phyloP scores from a whole-genome alignment of 768 basidiomycete genomes.

The Artomyces pyxidatus region DNA sequence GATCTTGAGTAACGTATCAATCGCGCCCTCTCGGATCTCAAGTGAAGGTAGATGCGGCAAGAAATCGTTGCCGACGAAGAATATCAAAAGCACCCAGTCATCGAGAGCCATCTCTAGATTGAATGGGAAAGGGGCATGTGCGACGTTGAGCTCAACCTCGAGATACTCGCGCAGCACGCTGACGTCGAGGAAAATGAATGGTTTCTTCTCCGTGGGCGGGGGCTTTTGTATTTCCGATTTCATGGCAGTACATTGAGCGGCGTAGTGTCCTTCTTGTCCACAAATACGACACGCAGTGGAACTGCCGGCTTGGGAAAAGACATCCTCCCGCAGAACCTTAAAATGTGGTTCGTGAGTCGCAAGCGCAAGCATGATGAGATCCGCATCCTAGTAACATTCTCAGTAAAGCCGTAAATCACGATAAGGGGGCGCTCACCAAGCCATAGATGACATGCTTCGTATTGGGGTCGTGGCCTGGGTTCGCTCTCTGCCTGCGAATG shows the following conservation, averaged over 20 bases:
- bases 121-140: constrained; percentile 75
- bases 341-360: constrained; percentile 99
- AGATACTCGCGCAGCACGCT: constrained; percentile 94
- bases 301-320: constrained; percentile 80
- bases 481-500: constrained; percentile 82
- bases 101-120: constrained; percentile 95
- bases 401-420: constrained; percentile 4
- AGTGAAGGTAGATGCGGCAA: constrained; percentile 95
- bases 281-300: constrained; percentile 81
- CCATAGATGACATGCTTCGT: constrained; percentile 97
- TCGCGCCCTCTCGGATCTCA: constrained; percentile 98
- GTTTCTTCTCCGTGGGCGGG: constrained; percentile 69
- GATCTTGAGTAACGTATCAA: constrained; percentile 92
- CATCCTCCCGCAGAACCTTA: constrained; percentile 94
- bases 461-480: constrained; percentile 89
- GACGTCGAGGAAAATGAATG: constrained; percentile 99
- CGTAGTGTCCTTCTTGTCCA: constrained; percentile 91
- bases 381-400: constrained; percentile 65
- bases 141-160: constrained; percentile 86
- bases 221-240: constrained; percentile 63
- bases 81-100: constrained; percentile 99
- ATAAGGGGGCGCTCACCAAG: constrained; percentile 45
- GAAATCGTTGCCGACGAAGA: constrained; percentile 99
- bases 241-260: constrained; percentile 85
- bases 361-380: constrained; percentile 96